Evolutionary conservation across 2,329 filamentous ascomycete species (phyloP), one percentile per base, ranked within the genome.

Genomic region (Ophiosphaerella narmari): DNA sequence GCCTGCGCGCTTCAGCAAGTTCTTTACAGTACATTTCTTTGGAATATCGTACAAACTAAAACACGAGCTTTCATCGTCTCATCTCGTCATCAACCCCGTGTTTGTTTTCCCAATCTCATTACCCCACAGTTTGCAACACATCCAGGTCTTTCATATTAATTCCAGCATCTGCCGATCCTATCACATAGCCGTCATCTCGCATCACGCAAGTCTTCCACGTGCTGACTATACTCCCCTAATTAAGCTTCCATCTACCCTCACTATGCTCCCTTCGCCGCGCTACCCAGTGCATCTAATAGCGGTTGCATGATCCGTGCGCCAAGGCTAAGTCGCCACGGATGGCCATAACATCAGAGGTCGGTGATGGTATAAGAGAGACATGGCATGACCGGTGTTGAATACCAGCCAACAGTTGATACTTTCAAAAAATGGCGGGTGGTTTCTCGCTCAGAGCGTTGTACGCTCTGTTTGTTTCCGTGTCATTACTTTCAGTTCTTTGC

Each of bases 151-250:
- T 21, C 32, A 59, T 31, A 60, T 64, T 61, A 44, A 2, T 16
- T 18, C 18, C 21, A 41, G 46, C 54, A 67, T 65, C 59, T 67
- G 63, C 65, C 64, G 62, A 42, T 36, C 46, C 48, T 49, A 50
- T 58, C 49, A 54, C 35, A 38, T 29, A 12, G 12, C 16, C 9
- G n/a, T 50, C 39, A 56, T 57, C 51, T 54, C 44, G 34, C 44
- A 52, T 49, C 48, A 46, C 39, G 40, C 47, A 52, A 50, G 46
- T 46, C 48, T 39, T 35, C 44, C 39, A 59, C 43, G 43, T 55
- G 43, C 41, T 41, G 39, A 40, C 36, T 48, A 55, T 43, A 46
- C 33, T 49, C 35, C 46, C 24, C 53, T 57, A 57, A 66, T 65
- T 55, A 62, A 56, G 39, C 14, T 31, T 45, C 59, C 56, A 65